Base-by-base conservation (phyloP, 257 asterid species). In the Mentha longifolia region DNA sequence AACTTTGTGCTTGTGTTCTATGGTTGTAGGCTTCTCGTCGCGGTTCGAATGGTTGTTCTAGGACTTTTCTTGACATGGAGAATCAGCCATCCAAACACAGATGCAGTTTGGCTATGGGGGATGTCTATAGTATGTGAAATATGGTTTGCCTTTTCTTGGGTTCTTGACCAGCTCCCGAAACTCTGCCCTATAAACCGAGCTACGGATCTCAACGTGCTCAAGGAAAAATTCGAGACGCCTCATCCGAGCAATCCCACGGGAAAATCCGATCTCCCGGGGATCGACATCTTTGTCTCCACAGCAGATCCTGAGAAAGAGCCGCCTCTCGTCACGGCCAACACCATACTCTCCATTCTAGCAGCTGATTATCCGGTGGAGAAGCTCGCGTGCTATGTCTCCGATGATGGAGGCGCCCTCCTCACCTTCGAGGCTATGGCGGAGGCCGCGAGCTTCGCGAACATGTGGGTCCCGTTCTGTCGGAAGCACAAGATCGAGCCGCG, bases 341-440 rank as follows among this genome's bases (percentile, higher is more conserved):
- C 92, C 78, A 86, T 86, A 54, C 56, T 86, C 37, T 86, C 92
- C 31, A 84, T 86, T 43, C 69, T 86, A 56, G 85, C 92, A 16
- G 79, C 85, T 9, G 87, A 84, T 76, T 86, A 82, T 70, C 92
- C 92, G 3, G 92, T 86, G 12, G 89, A 86, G 60, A 86, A 86
- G 74, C 87, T 86, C 10, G 83, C 92, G 25, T 83, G 88, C 70
- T 86, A 86, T 41, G 88, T 83, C 58, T 86, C 91, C 31, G 91
- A 86, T 25, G 91, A 86, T 61, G 88, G 91, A 50, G 91, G 88
- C 47, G 88, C 91, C 19, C 87, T 86, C 68, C 76, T 86, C 72
- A 86, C 88, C 5, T 86, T 86, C 54, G 91, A 86, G 77, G 91
- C 91, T 69, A 86, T 86, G 92, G 92, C 92, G 22, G 89, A 86